Base-by-base conservation (phyloP, 2,329 filamentous ascomycete genomes). In the Aureobasidium sp. region DNA sequence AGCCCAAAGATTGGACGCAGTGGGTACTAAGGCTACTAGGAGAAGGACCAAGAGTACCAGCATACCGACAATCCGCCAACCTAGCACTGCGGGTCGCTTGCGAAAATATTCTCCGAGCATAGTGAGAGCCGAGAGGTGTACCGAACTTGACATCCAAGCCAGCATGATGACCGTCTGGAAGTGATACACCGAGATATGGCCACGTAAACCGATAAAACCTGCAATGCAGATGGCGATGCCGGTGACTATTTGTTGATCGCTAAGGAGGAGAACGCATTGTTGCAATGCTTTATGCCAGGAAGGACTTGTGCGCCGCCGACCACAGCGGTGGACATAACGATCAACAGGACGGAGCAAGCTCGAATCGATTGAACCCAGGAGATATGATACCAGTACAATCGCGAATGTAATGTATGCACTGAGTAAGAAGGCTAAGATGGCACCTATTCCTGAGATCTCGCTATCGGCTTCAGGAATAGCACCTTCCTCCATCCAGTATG, bases 131-230 rank as follows among this genome's bases (percentile, higher is more conserved):
- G 66, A 62, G 5, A 71, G 50, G 51, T 72, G 68, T 1, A 66
- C 65, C 14, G 63, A 68, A 30, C 66, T 65, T 7, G 68, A 67
- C 30, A 72, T 65, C 67, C 70, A 72, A 3, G 67, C 70, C 5
- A 72, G 61, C 49, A 71, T 69, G 14, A 63, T 51, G 4, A 69
- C 63, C 5, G 70, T 64, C 16, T 66, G 61, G 62, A 68, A 72
- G 14, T 66, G 61, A 59, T 71, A 71, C 0, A 67, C 66, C 1
- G 61, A 64, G 3, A 67, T 65, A 3, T 55, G 55, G 21, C 62
- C 10, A 71, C 70, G 5, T 3, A 42, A n/a, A 21, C 39, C 39
- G 39, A 42, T 4, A 14, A 42, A 42, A 5, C 39, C 39, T 4
- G 39, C 39, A 14, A 42, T n/a, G 6, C 3, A 8, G 8, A 42